Percentiles rank a stretch among this genome's conserved stretches.
These are phyloP conservation scores for Verticillium dahliae DNA, from an alignment of 2,329 filamentous ascomycete species.

Conservation along the genomic window DNA sequence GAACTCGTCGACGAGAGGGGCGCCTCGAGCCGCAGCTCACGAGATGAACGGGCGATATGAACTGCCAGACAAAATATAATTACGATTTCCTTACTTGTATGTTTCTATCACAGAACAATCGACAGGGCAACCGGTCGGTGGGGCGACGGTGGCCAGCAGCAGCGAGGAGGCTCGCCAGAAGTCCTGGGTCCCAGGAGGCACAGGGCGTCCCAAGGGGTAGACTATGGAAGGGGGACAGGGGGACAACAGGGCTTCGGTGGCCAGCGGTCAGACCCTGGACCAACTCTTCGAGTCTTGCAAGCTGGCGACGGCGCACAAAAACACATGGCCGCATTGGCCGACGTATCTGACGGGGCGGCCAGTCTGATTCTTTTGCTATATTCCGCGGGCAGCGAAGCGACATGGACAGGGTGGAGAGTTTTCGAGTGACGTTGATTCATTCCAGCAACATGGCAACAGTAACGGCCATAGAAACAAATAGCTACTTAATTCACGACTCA, in stretches of 20 bases:
- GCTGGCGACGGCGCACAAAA: neutral
- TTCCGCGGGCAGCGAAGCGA: neutral
- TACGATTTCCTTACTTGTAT: neutral
- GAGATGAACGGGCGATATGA: constrained; percentile 4
- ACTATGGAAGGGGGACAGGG: neutral
- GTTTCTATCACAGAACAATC: neutral
- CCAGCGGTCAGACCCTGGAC: neutral
- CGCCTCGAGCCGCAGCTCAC: constrained; percentile 5
- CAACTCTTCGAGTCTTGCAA: neutral
- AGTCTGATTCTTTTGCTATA: neutral
- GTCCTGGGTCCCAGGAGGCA: neutral
- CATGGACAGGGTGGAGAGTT: neutral
- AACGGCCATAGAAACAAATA: neutral
- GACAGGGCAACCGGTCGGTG: neutral
- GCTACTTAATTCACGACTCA: constrained; percentile 1
- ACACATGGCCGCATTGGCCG: neutral
- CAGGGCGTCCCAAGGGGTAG: neutral
- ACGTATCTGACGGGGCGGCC: neutral
- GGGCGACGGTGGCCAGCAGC: neutral
- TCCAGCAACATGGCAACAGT: neutral
- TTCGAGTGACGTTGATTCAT: neutral
- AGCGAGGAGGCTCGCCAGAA: neutral
- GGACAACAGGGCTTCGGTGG: neutral
- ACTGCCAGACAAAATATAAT: neutral
- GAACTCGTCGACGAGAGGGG: constrained; percentile 44